phyloP scores from a whole-genome alignment of 768 basidiomycete species.

The Pulveroboletus ravenelii region DNA sequence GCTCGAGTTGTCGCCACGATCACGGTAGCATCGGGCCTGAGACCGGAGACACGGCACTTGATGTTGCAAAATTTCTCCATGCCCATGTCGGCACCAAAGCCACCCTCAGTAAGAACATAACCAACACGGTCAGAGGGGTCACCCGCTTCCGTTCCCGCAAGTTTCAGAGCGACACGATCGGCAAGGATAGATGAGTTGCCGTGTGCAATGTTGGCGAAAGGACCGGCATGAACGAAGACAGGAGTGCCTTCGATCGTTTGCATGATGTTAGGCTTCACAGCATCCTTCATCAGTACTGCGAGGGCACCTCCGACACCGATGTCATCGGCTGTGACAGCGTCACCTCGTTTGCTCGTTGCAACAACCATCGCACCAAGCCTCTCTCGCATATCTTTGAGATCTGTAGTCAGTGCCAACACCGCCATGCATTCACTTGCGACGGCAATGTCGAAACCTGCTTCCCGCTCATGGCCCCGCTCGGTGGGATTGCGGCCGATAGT shows the following conservation, averaged over 20 bases:
- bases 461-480: slow-evolving; percentile 84
- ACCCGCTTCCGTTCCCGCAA: slow-evolving; percentile 92
- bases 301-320: slow-evolving; percentile 93
- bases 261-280: slow-evolving; percentile 99
- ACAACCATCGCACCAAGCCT: slow-evolving; percentile 96
- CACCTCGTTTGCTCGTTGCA: slow-evolving; percentile 85
- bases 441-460: slow-evolving; percentile 93
- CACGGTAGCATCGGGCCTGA: slow-evolving; percentile 89
- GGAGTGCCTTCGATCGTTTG: slow-evolving; percentile 98
- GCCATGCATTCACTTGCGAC: slow-evolving; percentile 99
- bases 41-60: slow-evolving; percentile 91
- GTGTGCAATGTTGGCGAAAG: slow-evolving; percentile 98
- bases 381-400: slow-evolving; percentile 86
- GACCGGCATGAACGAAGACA: slow-evolving; percentile 98
- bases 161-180: slow-evolving; percentile 94
- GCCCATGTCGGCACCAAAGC: slow-evolving; percentile 98
- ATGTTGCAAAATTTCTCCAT: slow-evolving; percentile 99
- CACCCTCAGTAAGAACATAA: slow-evolving; percentile 97
- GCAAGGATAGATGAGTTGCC: slow-evolving; percentile 98
- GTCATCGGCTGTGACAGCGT: slow-evolving; percentile 93
- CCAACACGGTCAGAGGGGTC: slow-evolving; percentile 77
- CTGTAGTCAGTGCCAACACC: slow-evolving; percentile 86
- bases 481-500: slow-evolving; percentile 88
- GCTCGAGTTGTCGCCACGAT: slow-evolving; percentile 97
- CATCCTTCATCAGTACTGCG: slow-evolving; percentile 96